Conservation (phyloP, 2,329 filamentous ascomycete genomes). For the Monilinia fructigena region DNA sequence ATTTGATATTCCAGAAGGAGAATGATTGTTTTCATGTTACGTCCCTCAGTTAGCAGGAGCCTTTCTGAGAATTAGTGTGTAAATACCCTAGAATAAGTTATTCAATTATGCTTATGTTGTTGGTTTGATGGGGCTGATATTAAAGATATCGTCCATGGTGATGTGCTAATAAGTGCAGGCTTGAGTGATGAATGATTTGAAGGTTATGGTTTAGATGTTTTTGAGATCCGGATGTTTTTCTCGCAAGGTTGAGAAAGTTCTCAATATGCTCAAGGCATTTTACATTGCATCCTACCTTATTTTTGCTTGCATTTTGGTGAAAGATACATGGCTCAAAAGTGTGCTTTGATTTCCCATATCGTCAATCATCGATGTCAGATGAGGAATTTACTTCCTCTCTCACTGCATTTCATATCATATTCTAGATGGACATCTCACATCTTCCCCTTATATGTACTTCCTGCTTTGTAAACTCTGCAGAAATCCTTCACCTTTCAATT, state of each 20-base stretch:
- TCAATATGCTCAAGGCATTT: background rate
- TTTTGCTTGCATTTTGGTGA: background rate
- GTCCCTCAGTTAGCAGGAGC: background rate
- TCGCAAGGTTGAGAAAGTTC: background rate
- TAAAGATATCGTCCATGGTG: background rate
- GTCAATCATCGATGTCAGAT: background rate
- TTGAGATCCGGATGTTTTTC: background rate
- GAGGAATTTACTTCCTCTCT: background rate
- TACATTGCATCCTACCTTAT: background rate
- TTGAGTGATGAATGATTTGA: background rate
- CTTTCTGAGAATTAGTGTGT: constrained; percentile 12
- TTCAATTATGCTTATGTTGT: background rate
- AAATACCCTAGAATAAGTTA: constrained; percentile 27
- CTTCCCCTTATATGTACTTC: background rate
- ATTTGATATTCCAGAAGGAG: constrained; percentile 14
- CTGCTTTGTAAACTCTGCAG: background rate
- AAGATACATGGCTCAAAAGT: background rate
- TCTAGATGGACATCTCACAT: background rate
- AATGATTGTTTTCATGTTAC: constrained; percentile 1
- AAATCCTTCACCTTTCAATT: background rate
- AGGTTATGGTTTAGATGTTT: background rate
- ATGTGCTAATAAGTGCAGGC: background rate
- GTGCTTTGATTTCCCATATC: background rate
- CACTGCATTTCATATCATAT: too few relatives aligned
- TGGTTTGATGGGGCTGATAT: background rate